phyloP scores from a whole-genome alignment of 257 asterid genomes.

The Knoxia roxburghii region DNA sequence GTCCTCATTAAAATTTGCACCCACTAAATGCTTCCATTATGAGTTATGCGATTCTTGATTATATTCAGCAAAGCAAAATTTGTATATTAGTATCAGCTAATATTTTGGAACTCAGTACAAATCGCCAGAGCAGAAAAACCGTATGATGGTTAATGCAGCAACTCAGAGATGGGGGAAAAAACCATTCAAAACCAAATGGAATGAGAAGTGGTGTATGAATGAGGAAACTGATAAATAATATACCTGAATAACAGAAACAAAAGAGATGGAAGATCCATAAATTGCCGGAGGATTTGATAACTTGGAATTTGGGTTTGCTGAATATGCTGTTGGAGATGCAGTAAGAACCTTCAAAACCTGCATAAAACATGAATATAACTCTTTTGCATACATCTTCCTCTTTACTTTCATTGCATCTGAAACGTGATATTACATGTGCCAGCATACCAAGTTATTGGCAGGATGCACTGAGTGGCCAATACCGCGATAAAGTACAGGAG shows the following conservation, averaged over 20 bases:
- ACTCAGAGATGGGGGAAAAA: background rate
- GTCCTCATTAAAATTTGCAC: background rate
- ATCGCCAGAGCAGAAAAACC: background rate
- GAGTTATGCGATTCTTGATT: background rate
- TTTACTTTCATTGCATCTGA: background rate
- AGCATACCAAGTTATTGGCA: constrained; percentile 66
- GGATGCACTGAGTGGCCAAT: constrained; percentile 77
- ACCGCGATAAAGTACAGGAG: constrained; percentile 84
- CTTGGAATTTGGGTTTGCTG: constrained; percentile 67
- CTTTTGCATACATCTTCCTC: background rate
- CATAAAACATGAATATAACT: constrained; percentile 3
- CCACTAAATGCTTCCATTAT: background rate
- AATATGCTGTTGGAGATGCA: constrained; percentile 82
- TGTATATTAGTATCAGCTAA: background rate
- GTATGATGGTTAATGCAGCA: background rate
- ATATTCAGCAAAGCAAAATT: too few relatives aligned
- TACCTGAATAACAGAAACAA: constrained; percentile 89
- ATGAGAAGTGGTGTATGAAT: background rate
- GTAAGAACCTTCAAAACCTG: constrained; percentile 72
- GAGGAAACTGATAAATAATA: constrained; percentile 3
- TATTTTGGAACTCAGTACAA: background rate
- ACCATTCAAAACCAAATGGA: background rate
- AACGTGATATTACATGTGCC: background rate
- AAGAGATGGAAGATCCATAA: constrained; percentile 64
- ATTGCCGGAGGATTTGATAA: constrained; percentile 65